Evolutionary conservation across 2,329 filamentous ascomycete species (phyloP), one percentile per base, ranked within the genome.

Genomic region (Leptographium procerum): DNA sequence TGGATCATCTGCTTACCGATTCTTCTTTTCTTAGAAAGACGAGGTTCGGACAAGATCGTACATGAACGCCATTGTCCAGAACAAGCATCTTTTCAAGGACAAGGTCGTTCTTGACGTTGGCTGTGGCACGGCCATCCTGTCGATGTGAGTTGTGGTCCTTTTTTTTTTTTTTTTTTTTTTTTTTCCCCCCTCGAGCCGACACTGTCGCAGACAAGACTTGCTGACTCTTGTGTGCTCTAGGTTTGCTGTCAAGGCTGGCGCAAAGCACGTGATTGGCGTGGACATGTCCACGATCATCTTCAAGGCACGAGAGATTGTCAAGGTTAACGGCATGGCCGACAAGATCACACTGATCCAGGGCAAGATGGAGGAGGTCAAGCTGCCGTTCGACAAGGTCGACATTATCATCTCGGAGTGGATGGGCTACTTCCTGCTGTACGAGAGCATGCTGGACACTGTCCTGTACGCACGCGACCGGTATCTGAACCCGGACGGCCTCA

Each of bases 321-420:
- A 85, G 71, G 82, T 81, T 66, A 99, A 99, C 73, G 91, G 92
- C 66, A 85, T 99, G 81, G 82, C 87, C 57, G 88, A 92, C 77
- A 95, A 96, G 83, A 96, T 99, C 72, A 97, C 94, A 57, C 84
- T 99, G 61, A 83, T 99, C 64, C 94, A 97, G 78, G 94, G 94
- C 72, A 99, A 99, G 83, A 99, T 99, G 94, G 94, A 99, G 78
- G 94, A 99, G 77, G 91, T 99, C 52, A 80, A 88, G 69, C 80
- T 99, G 62, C 94, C 94, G 24, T 96, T 88, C 75, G 87, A 90
- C 69, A 89, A 97, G 76, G 94, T 99, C 64, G 94, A 99, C 70
- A 99, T 99, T 71, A 99, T 99, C 76, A 95, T 99, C 72, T 97
- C 92, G 2, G 94, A 99, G 79, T 99, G 94, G 94, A 99, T 99